phyloP scores from a whole-genome alignment of 805 yeast genomes.

The Priceomyces castillae region DNA sequence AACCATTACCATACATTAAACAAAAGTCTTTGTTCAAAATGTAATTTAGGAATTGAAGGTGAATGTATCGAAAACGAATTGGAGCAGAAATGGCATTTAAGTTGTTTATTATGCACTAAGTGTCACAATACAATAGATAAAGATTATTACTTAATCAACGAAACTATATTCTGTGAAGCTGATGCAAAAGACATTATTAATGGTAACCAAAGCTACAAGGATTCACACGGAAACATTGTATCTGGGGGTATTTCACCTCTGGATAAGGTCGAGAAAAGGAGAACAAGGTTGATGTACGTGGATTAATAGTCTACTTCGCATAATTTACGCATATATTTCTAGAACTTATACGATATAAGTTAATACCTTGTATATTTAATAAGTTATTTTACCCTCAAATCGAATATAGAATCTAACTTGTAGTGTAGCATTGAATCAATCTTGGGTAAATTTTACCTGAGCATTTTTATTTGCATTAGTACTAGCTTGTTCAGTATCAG shows the following conservation, averaged over 20 bases:
- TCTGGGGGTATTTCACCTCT: slow-evolving; percentile 21
- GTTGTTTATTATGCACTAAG: slow-evolving; percentile 65
- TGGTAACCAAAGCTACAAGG: slow-evolving; percentile 21
- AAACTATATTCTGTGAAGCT: slow-evolving; percentile 50
- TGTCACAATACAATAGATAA: slow-evolving; percentile 51
- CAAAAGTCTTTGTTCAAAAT: slow-evolving; percentile 67
- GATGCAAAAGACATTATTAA: slow-evolving; percentile 34
- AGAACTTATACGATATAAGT: too few species aligned
- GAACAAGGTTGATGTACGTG: slow-evolving; percentile 40
- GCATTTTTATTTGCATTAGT: too few species aligned
- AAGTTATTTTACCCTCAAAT: too few species aligned
- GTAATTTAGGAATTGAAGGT: slow-evolving; percentile 83
- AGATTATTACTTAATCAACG: slow-evolving; percentile 56
- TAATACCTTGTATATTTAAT: too few species aligned
- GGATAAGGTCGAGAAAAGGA: slow-evolving; percentile 42
- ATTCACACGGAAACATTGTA: slow-evolving; percentile 17
- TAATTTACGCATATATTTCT: too few species aligned
- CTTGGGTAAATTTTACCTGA: too few species aligned
- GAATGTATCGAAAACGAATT: slow-evolving; percentile 79
- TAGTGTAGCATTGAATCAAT: too few species aligned
- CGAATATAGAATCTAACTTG: too few species aligned
- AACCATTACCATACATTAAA: slow-evolving; percentile 73
- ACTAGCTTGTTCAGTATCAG: background rate
- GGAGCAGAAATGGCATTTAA: slow-evolving; percentile 67
- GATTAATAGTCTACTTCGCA: slow-evolving; percentile 16